A percentile compares a stretch with the other conserved stretches of the same genome.
phyloP scores from a whole-genome alignment of 768 basidiomycete species.

The Russula lepida region DNA sequence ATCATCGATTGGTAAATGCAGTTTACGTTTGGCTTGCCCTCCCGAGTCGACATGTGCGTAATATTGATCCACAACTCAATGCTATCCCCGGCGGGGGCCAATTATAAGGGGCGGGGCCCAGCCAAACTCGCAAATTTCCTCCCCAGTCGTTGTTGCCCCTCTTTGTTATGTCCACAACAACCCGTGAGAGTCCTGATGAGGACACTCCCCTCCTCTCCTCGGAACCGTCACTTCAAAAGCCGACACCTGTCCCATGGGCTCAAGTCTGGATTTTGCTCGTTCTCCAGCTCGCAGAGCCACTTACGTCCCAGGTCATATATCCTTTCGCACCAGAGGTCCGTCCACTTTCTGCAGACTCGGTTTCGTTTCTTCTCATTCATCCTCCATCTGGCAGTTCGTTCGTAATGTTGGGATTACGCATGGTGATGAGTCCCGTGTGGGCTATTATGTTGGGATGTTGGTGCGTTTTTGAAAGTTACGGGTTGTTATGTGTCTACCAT shows the following conservation, averaged over 20 bases:
- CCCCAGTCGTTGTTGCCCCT: background rate
- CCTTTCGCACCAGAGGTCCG: slow-evolving; percentile 30
- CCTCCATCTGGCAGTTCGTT: slow-evolving; percentile 38
- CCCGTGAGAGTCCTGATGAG: slow-evolving; percentile 7
- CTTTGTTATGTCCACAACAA: background rate
- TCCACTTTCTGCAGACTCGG: background rate
- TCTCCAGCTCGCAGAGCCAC: slow-evolving; percentile 68
- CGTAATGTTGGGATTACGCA: slow-evolving; percentile 62
- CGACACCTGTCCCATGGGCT: slow-evolving; percentile 55
- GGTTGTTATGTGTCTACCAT: background rate
- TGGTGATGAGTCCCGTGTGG: slow-evolving; percentile 62
- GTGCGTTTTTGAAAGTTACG: slow-evolving; percentile 37
- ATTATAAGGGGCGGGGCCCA: no score
- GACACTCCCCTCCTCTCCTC: slow-evolving; percentile 18
- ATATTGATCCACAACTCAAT: no score
- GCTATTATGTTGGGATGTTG: slow-evolving; percentile 70
- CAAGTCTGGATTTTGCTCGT: slow-evolving; percentile 65
- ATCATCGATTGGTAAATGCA: no score
- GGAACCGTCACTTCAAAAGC: slow-evolving; percentile 23
- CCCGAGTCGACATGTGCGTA: no score
- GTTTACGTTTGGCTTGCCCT: no score
- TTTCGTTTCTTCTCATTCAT: background rate
- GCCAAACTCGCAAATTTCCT: no score
- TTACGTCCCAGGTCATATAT: slow-evolving; percentile 67
- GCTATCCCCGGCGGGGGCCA: no score